Percentiles rank a stretch among this genome's conserved stretches.
Evolutionary conservation across 1,284 basidiomycete species (phyloP).

Genomic region (Rhodotorula sp.): DNA sequence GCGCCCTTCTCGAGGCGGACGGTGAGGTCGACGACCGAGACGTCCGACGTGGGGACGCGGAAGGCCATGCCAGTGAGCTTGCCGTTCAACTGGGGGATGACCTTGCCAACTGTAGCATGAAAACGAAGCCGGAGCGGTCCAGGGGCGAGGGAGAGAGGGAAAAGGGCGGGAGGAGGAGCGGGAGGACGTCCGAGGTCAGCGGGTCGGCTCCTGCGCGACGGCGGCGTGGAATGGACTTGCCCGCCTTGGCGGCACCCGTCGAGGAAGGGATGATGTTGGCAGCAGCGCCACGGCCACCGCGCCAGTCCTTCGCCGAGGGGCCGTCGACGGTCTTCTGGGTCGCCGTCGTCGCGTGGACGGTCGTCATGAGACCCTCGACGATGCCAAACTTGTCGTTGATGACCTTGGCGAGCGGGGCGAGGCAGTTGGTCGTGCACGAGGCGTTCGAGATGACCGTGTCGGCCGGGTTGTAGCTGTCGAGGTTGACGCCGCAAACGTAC

Average conservation of each 20-base stretch:
- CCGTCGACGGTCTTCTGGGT: slow-evolving; percentile 99
- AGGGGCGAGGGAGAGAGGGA: no score
- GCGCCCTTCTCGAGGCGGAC: slow-evolving; percentile 85
- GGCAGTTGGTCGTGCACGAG: slow-evolving; percentile 99
- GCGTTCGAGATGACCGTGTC: slow-evolving; percentile 95
- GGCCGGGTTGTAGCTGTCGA: slow-evolving; percentile 88
- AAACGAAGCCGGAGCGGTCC: no score
- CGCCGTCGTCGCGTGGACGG: slow-evolving; percentile 82
- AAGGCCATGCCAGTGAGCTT: slow-evolving; percentile 96
- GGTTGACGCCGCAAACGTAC: slow-evolving; percentile 79
- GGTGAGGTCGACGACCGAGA: slow-evolving; percentile 98
- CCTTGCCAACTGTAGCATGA: slow-evolving; percentile 75
- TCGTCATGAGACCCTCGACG: slow-evolving; percentile 97
- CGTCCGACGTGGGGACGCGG: slow-evolving; percentile 96
- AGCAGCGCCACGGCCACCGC: slow-evolving; percentile 91
- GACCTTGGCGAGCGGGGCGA: slow-evolving; percentile 97
- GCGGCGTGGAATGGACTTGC: no score
- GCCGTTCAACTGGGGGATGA: slow-evolving; percentile 95
- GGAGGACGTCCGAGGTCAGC: no score
- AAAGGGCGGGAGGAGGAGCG: no score
- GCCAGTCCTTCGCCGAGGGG: slow-evolving; percentile 84
- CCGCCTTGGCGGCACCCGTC: slow-evolving; percentile 91
- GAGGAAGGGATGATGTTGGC: slow-evolving; percentile 99
- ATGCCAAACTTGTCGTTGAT: slow-evolving; percentile 96
- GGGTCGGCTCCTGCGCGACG: no score